A percentile compares a stretch with the other conserved stretches of the same genome.
Evolutionary conservation across 2,329 filamentous ascomycete species (phyloP).

Genomic region (Colletotrichum karsti): DNA sequence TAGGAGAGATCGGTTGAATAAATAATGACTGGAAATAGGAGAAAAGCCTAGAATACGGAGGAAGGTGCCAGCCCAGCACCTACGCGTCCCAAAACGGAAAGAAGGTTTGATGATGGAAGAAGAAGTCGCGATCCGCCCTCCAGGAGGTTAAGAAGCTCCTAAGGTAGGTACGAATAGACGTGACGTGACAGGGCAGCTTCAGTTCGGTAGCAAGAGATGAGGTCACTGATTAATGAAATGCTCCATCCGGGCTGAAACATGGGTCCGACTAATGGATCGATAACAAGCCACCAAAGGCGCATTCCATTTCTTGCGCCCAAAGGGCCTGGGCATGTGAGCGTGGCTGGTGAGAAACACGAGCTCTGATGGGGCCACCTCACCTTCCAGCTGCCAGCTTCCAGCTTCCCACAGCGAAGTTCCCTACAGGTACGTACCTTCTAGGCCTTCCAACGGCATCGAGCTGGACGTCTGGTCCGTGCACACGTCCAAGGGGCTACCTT

Average conservation of each 20-base stretch:
- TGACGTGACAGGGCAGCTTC: slow-evolving; percentile 10
- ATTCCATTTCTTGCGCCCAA: neutral
- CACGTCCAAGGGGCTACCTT: slow-evolving; percentile 17
- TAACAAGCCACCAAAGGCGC: slow-evolving; percentile 17
- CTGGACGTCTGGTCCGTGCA: slow-evolving; percentile 12
- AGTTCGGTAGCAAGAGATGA: slow-evolving; percentile 18
- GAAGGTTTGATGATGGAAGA: slow-evolving; percentile 2
- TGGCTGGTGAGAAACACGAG: slow-evolving; percentile 3
- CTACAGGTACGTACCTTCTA: neutral
- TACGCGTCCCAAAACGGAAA: neutral
- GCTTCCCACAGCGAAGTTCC: slow-evolving; percentile 2
- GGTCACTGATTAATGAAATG: slow-evolving; percentile 26
- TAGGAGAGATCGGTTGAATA: neutral
- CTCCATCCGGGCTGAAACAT: slow-evolving; percentile 24
- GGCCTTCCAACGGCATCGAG: neutral
- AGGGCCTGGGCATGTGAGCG: slow-evolving; percentile 15
- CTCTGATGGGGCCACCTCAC: slow-evolving; percentile 12
- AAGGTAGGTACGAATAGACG: no score
- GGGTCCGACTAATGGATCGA: neutral
- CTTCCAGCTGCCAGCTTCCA: no score
- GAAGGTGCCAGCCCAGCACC: neutral
- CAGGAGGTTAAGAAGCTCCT: slow-evolving; percentile 13
- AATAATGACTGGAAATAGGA: neutral
- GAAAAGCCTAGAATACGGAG: no score
- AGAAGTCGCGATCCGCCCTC: slow-evolving; percentile 4